Evolutionary conservation across 306 rosid genomes (phyloP).

Genomic region (Gastrolobium bilobum): DNA sequence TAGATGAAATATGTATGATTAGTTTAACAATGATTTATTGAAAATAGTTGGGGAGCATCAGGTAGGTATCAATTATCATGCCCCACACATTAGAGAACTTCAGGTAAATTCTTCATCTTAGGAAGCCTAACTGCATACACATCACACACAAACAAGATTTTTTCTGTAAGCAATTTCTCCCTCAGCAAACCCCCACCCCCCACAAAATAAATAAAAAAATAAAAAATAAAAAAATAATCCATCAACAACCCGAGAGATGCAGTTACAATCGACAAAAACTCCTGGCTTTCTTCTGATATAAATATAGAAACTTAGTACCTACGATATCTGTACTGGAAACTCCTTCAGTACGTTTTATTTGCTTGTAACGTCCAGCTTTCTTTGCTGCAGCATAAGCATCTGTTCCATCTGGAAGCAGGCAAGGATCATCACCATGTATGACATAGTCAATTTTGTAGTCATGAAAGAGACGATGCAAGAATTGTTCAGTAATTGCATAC

Average conservation of each 20-base stretch:
- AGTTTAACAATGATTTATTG: conserved; percentile 30
- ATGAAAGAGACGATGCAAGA: conserved; percentile 91
- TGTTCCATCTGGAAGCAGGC: conserved; percentile 99
- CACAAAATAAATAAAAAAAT: not conserved
- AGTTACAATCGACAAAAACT: conserved; percentile 13
- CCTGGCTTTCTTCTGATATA: conserved; percentile 27
- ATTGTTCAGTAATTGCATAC: conserved; percentile 89
- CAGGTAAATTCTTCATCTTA: conserved; percentile 10
- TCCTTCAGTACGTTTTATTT: conserved; percentile 98
- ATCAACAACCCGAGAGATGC: conserved; percentile 9
- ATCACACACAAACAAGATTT: not conserved
- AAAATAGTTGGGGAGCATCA: conserved; percentile 34
- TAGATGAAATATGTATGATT: conserved; percentile 35
- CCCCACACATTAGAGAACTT: conserved; percentile 10
- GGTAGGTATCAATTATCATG: conserved; percentile 13
- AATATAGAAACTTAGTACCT: conserved; percentile 74
- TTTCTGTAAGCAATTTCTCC: conserved; percentile 16
- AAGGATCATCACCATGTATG: conserved; percentile 99
- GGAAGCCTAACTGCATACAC: conserved; percentile 20
- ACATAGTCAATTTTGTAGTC: conserved; percentile 95
- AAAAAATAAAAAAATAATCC: not conserved
- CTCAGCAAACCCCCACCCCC: conserved; percentile 19
- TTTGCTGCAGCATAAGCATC: conserved; percentile 99
- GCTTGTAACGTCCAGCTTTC: conserved; percentile 97
- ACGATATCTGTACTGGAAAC: conserved; percentile 99